These are phyloP conservation scores for Carex parvula DNA, from an alignment of 176 grass and related monocot species.

Conservation along the genomic window DNA sequence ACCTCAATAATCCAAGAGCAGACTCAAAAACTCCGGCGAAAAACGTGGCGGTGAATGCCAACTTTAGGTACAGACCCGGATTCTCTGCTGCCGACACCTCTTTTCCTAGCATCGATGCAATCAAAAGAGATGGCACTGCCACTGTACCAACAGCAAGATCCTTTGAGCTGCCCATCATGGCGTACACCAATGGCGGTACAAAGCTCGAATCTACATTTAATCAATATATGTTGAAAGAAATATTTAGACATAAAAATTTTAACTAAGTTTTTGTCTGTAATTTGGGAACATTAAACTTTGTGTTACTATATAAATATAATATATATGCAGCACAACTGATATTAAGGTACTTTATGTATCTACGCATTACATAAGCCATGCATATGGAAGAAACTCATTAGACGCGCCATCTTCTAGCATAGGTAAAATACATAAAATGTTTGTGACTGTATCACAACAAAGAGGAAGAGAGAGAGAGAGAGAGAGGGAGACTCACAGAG, in stretches of 20 bases:
- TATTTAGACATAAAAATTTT: not conserved
- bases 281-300: not conserved
- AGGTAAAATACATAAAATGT: not conserved
- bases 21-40: no score
- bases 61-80: no score
- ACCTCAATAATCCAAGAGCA: conserved; percentile 46
- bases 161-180: conserved; percentile 64
- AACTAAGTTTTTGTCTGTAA: not conserved
- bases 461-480: not conserved
- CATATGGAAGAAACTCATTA: not conserved
- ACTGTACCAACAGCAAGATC: no score
- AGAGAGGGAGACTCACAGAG: conserved; percentile 51
- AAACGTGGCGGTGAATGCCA: no score
- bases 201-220: conserved; percentile 80
- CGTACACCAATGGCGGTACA: conserved; percentile 93
- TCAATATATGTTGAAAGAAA: not conserved
- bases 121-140: no score
- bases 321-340: not conserved
- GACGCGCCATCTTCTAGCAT: not conserved
- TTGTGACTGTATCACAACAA: not conserved
- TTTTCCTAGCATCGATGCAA: no score
- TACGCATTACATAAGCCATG: not conserved
- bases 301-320: not conserved
- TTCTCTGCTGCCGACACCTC: no score
- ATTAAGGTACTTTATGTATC: not conserved